phyloP scores from a whole-genome alignment of 1,139 yeast species.

The Suhomyces coccinellae region DNA sequence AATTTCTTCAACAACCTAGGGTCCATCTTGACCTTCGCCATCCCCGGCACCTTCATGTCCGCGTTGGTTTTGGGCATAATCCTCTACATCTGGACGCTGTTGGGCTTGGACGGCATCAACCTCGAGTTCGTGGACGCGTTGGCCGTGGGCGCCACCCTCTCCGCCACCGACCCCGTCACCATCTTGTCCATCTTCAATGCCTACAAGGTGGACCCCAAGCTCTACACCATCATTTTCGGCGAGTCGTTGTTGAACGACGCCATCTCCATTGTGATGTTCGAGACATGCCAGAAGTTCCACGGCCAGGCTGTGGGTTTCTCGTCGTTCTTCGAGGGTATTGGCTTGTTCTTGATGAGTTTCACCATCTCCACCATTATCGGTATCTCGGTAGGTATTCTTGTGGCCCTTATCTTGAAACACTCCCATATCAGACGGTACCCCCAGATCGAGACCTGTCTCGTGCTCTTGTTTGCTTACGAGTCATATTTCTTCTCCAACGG shows the following conservation, averaged over 20 bases:
- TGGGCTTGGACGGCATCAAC: slow-evolving; percentile 85
- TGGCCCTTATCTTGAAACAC: slow-evolving; percentile 88
- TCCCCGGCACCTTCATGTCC: slow-evolving; percentile 93
- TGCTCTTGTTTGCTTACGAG: slow-evolving; percentile 87
- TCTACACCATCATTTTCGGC: slow-evolving; percentile 95
- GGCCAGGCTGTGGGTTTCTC: slow-evolving; percentile 75
- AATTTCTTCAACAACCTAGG: slow-evolving; percentile 92
- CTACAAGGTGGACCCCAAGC: slow-evolving; percentile 94
- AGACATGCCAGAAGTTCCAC: slow-evolving; percentile 95
- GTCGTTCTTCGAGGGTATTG: slow-evolving; percentile 88
- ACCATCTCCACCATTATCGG: slow-evolving; percentile 93
- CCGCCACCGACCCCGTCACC: slow-evolving; percentile 99
- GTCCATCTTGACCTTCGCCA: slow-evolving; percentile 89
- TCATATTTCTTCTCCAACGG: slow-evolving; percentile 98
- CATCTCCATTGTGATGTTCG: slow-evolving; percentile 97
- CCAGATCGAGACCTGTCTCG: slow-evolving; percentile 92
- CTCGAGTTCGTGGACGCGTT: slow-evolving; percentile 94
- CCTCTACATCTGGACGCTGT: slow-evolving; percentile 82
- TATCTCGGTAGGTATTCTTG: slow-evolving; percentile 78
- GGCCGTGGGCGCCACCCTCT: slow-evolving; percentile 94
- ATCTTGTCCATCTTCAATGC: slow-evolving; percentile 95
- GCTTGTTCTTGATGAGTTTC: slow-evolving; percentile 89
- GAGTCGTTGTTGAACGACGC: slow-evolving; percentile 96
- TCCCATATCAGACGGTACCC: slow-evolving; percentile 93
- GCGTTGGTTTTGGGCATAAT: slow-evolving; percentile 87